These are phyloP conservation scores for Pistacia vera DNA, from an alignment of 345 rosid genomes.

Conservation along the genomic window DNA sequence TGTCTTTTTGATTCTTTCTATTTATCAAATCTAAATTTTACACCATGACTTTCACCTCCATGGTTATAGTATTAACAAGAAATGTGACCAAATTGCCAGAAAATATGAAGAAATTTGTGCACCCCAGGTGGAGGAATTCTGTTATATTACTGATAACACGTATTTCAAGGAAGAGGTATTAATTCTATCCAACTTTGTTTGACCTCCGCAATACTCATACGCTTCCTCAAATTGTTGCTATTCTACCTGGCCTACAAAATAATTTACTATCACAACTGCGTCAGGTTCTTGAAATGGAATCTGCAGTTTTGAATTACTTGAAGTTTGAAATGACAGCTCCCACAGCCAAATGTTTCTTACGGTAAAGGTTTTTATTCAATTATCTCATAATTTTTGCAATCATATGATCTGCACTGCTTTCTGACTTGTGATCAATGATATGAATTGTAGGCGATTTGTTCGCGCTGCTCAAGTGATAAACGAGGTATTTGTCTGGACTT, in stretches of 20 bases:
- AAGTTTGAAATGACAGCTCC: conserved; percentile 94
- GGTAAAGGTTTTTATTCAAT: conserved; percentile 43
- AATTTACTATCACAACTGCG: conserved; percentile 1
- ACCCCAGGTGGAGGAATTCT: conserved; percentile 91
- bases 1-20: not conserved
- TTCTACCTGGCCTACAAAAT: not conserved
- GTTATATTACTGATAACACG: conserved; percentile 94
- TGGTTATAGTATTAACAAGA: conserved; percentile 16
- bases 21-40: not conserved
- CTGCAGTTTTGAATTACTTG: conserved; percentile 75
- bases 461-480: conserved; percentile 79
- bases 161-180: conserved; percentile 83
- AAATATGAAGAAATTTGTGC: conserved; percentile 95
- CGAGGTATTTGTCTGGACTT: conserved; percentile 56
- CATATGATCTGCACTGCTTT: not conserved
- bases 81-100: conserved; percentile 37
- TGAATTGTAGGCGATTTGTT: conserved; percentile 70
- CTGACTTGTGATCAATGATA: conserved; percentile 19
- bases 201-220: not conserved
- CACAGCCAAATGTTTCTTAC: conserved; percentile 81
- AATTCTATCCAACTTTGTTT: not conserved
- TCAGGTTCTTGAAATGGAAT: conserved; percentile 95
- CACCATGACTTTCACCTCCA: not conserved
- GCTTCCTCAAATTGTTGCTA: conserved; percentile 13
- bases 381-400: not conserved